phyloP scores from a whole-genome alignment of 2,329 filamentous ascomycete species.

The Botrytis elliptica region DNA sequence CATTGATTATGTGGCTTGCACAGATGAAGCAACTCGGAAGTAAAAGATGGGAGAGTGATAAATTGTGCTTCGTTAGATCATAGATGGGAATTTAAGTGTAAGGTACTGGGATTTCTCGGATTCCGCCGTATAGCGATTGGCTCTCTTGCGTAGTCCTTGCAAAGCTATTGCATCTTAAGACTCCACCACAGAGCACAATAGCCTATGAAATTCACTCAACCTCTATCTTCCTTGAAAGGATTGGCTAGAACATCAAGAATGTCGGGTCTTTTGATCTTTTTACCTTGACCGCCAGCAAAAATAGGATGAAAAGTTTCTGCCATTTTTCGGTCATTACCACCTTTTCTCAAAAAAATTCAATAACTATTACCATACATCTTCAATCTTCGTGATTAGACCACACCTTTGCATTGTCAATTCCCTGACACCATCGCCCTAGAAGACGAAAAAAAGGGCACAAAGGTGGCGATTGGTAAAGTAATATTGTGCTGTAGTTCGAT shows the following conservation, averaged over 20 bases:
- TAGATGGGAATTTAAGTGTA: neutral
- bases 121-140: slow-evolving; percentile 19
- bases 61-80: neutral
- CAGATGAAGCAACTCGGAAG: neutral
- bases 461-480: slow-evolving; percentile 1
- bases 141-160: slow-evolving; percentile 2
- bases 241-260: neutral
- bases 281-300: slow-evolving; percentile 12
- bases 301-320: slow-evolving; percentile 8
- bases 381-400: slow-evolving; percentile 13
- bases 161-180: neutral
- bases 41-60: neutral
- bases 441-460: neutral
- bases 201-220: slow-evolving; percentile 1
- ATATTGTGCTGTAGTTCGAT: slow-evolving; percentile 1
- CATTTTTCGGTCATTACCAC: slow-evolving; percentile 8
- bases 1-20: neutral
- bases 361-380: slow-evolving; percentile 17
- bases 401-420: slow-evolving; percentile 2
- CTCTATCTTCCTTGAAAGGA: neutral
- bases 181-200: slow-evolving; percentile 4
- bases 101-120: slow-evolving; percentile 12
- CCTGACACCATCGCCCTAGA: slow-evolving; percentile 1
- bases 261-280: neutral
- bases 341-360: slow-evolving; percentile 7